Evolutionary conservation across 768 basidiomycete genomes (phyloP).

Genomic region (Dictyophora rubrovolvata): DNA sequence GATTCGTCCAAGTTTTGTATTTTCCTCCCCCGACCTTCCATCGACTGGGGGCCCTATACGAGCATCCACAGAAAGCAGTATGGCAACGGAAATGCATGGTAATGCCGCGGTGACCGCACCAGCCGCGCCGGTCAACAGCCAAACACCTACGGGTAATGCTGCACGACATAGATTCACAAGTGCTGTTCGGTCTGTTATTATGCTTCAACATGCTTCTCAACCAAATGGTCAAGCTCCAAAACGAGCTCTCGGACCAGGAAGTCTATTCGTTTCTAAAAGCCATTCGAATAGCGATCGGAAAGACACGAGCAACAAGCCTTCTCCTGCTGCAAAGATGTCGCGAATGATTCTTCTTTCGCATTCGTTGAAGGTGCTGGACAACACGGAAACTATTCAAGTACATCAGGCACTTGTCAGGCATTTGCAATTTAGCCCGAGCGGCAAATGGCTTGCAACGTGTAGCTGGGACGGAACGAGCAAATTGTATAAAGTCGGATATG

Average conservation of each 20-base stretch:
- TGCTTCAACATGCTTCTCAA: constrained; percentile 26
- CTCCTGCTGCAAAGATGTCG: constrained; percentile 33
- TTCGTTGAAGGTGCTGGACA: constrained; percentile 41
- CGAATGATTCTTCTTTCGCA: constrained; percentile 48
- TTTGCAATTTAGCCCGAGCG: constrained; percentile 69
- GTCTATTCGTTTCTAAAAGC: constrained; percentile 14
- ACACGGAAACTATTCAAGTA: constrained; percentile 50
- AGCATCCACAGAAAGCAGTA: no score
- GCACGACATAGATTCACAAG: constrained; percentile 27
- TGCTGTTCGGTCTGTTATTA: constrained; percentile 38
- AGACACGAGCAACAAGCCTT: constrained; percentile 10
- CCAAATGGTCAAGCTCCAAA: constrained; percentile 15
- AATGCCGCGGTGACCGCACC: background rate
- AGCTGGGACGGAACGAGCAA: constrained; percentile 69
- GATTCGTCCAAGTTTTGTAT: background rate
- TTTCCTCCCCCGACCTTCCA: background rate
- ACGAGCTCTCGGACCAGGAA: background rate
- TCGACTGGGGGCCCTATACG: no score
- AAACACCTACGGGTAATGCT: constrained; percentile 1
- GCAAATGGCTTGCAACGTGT: constrained; percentile 62
- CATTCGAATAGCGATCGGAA: constrained; percentile 3
- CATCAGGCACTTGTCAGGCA: constrained; percentile 63
- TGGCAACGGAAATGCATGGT: no score
- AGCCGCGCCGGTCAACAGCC: constrained; percentile 20
- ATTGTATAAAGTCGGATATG: constrained; percentile 45